Evolutionary conservation across 176 grass and related monocot genomes (phyloP), one percentile per base, ranked within the genome.

Genomic region (Pontederia paniculata): DNA sequence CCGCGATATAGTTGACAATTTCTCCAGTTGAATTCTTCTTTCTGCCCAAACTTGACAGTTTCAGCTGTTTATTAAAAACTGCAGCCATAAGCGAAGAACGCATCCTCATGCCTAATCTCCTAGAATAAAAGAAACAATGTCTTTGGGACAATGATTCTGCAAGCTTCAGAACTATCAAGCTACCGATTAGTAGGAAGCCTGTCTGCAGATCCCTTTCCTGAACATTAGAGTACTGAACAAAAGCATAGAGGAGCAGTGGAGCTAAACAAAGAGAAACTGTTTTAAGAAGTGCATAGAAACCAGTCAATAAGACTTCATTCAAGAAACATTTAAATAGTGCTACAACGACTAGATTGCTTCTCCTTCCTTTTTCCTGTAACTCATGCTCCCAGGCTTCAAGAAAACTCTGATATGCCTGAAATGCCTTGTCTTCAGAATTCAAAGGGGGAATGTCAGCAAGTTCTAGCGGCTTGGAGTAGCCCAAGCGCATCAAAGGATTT

Each of bases 31-130:
- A 81, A 64, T 95, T 85, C 48, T 72, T 80, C 52, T 65, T 83
- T 52, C 89, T 80, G 25, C 76, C 89, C 44, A 77, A 82, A 58
- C 50, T 83, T n/a, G 89, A 95, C 20, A 89, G 64, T 60, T 59
- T 85, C 19, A 89, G 81, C 77, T 89, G 85, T 61, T 95, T 95
- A 77, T 76, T 58, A 42, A 95, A 95, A 46, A 86, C 63, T 42
- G 55, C 79, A 0, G 85, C 81, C 70, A 95, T 89, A 2, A 95
- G 58, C 50, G 90, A 79, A 0, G 90, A 95, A 23, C 85, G 57
- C 55, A 95, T 89, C 47, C 74, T 74, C 90, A 86, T 95, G 23
- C 90, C 90, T 0, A 74, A 76, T 17, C 90, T 62, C 55, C 90
- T 85, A 2, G 90, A 80, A 16, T 48, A 67, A 23, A 96, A 96